A percentile compares a stretch with the other conserved stretches of the same genome.
phyloP scores from a whole-genome alignment of 2,329 filamentous ascomycete species.

The Nemania sp. region DNA sequence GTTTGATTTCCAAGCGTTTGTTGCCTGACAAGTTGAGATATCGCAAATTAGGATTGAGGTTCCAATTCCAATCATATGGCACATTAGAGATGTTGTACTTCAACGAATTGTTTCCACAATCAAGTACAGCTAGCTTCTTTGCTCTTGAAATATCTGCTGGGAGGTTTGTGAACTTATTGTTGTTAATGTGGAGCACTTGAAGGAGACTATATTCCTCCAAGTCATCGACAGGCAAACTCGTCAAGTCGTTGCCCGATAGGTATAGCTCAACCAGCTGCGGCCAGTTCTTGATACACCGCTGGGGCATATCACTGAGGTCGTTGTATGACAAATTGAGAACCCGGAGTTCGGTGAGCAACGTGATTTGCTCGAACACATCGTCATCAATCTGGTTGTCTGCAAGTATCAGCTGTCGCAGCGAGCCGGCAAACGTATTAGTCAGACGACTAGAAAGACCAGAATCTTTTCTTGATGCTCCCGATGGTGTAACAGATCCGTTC shows the following conservation, averaged over 20 bases:
- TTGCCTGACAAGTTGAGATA: conserved; percentile 98
- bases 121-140: conserved; percentile 88
- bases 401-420: conserved; percentile 84
- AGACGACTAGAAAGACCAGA: conserved; percentile 85
- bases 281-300: conserved; percentile 89
- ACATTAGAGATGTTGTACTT: conserved; percentile 99
- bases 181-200: conserved; percentile 93
- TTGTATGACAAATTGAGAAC: conserved; percentile 96
- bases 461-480: conserved; percentile 78
- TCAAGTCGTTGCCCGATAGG: conserved; percentile 93
- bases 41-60: conserved; percentile 93
- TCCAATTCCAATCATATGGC: conserved; percentile 99
- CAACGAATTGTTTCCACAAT: conserved; percentile 92
- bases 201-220: conserved; percentile 89
- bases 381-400: conserved; percentile 96
- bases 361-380: conserved; percentile 93
- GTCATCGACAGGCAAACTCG: conserved; percentile 91
- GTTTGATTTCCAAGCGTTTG: conserved; percentile 91
- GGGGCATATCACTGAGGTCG: conserved; percentile 90
- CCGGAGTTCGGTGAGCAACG: conserved; percentile 82
- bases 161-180: conserved; percentile 96
- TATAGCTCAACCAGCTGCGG: conserved; percentile 91
- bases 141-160: conserved; percentile 96
- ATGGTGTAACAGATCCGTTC: conserved; percentile 63
- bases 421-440: conserved; percentile 87